Evolutionary conservation across 768 basidiomycete species (phyloP), one percentile per base, ranked within the genome.

Genomic region (Pholiota microspora): DNA sequence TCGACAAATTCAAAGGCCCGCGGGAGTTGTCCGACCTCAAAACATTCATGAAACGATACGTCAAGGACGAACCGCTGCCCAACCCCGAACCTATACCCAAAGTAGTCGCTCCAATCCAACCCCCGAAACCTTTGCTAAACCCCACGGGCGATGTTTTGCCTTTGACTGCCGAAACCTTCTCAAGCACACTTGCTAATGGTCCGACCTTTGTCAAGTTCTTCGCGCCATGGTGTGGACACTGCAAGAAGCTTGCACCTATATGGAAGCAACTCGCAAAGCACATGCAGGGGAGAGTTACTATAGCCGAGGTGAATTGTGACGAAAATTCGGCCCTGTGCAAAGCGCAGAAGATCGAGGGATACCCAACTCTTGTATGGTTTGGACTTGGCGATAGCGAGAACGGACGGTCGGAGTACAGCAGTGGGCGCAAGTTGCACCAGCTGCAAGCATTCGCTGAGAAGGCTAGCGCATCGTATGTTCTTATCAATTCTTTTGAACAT

Each of bases 181-280:
- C 71, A 9, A 47, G 59, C 21, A 70, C 73, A 1, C 67, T 81
- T 7, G 60, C 67, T 1, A 59, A 73, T 54, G 75, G 77, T 45
- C 69, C 81, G 48, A 68, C 79, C 36, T 74, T 89, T 72, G 72
- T 77, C 65, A 72, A 77, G 60, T 98, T 91, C 75, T 98, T 81
- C 67, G 96, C 94, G 0, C 95, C 95, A 0, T 98, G 95, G 92
- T 98, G 95, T 67, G 91, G 91, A 3, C 95, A 98, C 71, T 99
- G 96, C 80, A 95, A 97, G 74, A 92, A 92, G 65, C 78, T 98
- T 1, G 91, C 92, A 0, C 94, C 86, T 49, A 78, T 75, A 0
- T 98, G 94, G 92, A 73, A 73, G 1, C 76, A 88, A 46, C 80
- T 99, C 2, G 95, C 91, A 0, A 69, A 72, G 46, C 72, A 73